These are phyloP conservation scores for Suillus decipiens DNA, from an alignment of 768 basidiomycete genomes.

Conservation along the genomic window DNA sequence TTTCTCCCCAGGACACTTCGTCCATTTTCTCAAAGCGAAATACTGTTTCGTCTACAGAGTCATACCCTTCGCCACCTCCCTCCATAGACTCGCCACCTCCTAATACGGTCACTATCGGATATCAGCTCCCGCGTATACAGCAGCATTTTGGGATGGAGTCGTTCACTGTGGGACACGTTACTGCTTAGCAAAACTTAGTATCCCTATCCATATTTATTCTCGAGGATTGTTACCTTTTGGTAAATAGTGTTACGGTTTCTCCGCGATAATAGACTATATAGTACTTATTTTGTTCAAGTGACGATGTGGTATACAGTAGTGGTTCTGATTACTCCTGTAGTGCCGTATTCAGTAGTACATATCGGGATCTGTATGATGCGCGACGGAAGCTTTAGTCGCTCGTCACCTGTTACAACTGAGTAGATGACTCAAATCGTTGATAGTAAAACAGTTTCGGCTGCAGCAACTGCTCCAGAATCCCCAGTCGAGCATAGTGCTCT, in stretches of 20 bases:
- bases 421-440: constrained; percentile 6
- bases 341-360: not conserved
- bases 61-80: constrained; percentile 54
- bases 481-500: not conserved
- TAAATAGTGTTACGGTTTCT: not conserved
- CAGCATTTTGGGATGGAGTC: constrained; percentile 9
- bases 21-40: constrained; percentile 27
- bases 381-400: not conserved
- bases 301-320: not conserved
- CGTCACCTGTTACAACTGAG: not conserved
- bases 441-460: constrained; percentile 8
- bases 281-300: not conserved
- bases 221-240: not conserved
- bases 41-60: constrained; percentile 34
- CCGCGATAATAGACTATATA: not conserved
- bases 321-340: not conserved
- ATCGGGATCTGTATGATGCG: not conserved
- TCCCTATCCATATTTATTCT: constrained; percentile 27
- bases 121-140: constrained; percentile 11
- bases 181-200: constrained; percentile 17
- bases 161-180: constrained; percentile 18
- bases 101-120: constrained; percentile 17
- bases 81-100: constrained; percentile 28
- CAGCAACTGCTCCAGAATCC: not conserved
- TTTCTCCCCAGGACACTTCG: constrained; percentile 22